phyloP scores from a whole-genome alignment of 2,329 filamentous ascomycete genomes.

The Daldinia sp. region DNA sequence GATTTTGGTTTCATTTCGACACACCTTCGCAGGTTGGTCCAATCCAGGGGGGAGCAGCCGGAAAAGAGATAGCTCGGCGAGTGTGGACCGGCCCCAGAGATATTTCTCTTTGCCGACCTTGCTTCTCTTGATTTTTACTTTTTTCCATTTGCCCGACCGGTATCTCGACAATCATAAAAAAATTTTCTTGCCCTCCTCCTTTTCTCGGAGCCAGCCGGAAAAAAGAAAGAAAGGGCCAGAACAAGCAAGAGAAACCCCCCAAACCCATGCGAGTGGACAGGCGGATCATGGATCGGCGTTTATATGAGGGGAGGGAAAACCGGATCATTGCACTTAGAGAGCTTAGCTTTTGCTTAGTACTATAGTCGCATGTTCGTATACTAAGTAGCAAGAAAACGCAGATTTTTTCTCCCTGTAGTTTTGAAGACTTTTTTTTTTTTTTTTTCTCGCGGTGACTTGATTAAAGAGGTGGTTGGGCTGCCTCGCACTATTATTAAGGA shows the following conservation, averaged over 20 bases:
- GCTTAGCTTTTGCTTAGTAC: conserved; percentile 6
- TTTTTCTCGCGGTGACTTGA: background rate
- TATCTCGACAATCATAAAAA: background rate
- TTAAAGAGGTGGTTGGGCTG: background rate
- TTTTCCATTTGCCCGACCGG: background rate
- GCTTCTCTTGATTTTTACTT: background rate
- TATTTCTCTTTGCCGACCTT: background rate
- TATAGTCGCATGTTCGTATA: conserved; percentile 24
- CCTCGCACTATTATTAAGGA: background rate
- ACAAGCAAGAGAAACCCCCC: conserved; percentile 4
- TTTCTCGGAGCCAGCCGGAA: background rate
- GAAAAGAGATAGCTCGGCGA: background rate
- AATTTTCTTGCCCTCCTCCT: background rate
- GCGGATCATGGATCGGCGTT: conserved; percentile 27
- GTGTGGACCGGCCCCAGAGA: background rate
- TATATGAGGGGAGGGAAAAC: conserved; percentile 15
- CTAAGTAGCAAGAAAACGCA: conserved; percentile 27
- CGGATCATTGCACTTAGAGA: conserved; percentile 9
- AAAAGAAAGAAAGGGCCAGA: background rate
- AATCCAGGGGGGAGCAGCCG: background rate
- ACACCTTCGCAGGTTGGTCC: background rate
- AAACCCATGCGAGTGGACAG: conserved; percentile 6
- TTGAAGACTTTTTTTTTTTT: background rate
- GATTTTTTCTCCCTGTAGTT: conserved; percentile 1
- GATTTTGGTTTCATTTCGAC: conserved; percentile 23